phyloP scores from a whole-genome alignment of 257 asterid genomes.

The Solanum virginianum region DNA sequence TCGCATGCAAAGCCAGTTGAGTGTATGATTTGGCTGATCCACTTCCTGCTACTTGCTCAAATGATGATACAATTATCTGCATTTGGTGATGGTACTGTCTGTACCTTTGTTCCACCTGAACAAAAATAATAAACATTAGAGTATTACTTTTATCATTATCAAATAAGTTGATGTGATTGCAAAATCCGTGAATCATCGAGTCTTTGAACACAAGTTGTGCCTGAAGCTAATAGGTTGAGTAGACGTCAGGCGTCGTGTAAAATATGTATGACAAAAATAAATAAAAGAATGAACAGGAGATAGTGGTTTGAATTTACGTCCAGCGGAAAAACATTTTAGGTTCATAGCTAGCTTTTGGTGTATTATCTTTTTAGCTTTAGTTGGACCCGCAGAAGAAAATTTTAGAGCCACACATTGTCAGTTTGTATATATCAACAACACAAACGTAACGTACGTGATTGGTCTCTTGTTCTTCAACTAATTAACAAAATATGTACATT shows the following conservation, averaged over 20 bases:
- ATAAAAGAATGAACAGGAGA: background rate
- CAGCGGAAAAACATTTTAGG: background rate
- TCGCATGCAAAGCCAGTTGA: constrained; percentile 41
- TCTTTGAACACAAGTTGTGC: background rate
- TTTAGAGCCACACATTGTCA: constrained; percentile 20
- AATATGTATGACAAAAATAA: background rate
- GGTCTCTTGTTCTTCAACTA: background rate
- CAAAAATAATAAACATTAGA: background rate
- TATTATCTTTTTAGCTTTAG: constrained; percentile 11
- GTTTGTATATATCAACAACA: background rate
- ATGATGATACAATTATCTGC: constrained; percentile 41
- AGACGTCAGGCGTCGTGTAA: background rate
- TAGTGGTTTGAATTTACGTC: constrained; percentile 3
- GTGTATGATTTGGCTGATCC: constrained; percentile 61
- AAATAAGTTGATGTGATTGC: background rate
- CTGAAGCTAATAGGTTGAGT: background rate
- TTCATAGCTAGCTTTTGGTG: background rate
- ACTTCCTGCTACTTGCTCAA: constrained; percentile 56
- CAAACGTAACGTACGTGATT: background rate
- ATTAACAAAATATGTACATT: background rate
- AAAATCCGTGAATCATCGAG: background rate
- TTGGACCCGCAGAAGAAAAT: constrained; percentile 15
- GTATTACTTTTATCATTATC: background rate
- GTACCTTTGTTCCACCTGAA: constrained; percentile 65
- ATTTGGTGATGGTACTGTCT: constrained; percentile 52